Evolutionary conservation across 352 stramenopile genomes (phyloP).

Genomic region (Phytopythium vexans): DNA sequence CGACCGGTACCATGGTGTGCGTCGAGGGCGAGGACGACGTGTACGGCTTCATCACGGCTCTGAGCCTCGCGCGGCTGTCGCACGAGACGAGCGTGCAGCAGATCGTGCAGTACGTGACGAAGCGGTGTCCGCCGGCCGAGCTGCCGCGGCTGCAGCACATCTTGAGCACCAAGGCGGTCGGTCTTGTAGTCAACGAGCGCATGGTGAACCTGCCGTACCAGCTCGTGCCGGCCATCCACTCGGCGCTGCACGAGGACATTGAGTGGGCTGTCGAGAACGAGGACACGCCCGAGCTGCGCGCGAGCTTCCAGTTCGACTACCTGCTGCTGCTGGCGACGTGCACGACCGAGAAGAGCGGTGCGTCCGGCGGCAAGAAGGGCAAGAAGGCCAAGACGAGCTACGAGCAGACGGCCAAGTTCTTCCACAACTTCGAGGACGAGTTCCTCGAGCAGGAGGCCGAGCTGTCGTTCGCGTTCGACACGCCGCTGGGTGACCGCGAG

Average conservation of each 20-base stretch:
- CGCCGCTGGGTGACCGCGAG: constrained; percentile 60
- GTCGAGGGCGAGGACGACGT: constrained; percentile 75
- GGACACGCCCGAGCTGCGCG: constrained; percentile 50
- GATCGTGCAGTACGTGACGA: constrained; percentile 71
- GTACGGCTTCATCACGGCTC: constrained; percentile 84
- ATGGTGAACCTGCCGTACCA: constrained; percentile 89
- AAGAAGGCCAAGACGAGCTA: constrained; percentile 80
- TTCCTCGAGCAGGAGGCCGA: constrained; percentile 78
- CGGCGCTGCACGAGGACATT: constrained; percentile 80
- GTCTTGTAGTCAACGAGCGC: constrained; percentile 75
- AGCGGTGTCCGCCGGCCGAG: constrained; percentile 58
- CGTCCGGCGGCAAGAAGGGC: constrained; percentile 34
- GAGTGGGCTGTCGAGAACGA: constrained; percentile 83
- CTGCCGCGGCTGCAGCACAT: constrained; percentile 56
- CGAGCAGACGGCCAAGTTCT: constrained; percentile 69
- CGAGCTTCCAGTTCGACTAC: constrained; percentile 79
- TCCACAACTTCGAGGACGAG: constrained; percentile 86
- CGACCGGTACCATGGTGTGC: constrained; percentile 77
- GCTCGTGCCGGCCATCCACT: constrained; percentile 74
- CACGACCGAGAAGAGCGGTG: constrained; percentile 47
- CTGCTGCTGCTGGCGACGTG: constrained; percentile 75
- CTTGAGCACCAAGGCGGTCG: constrained; percentile 53
- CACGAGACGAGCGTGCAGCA: constrained; percentile 63
- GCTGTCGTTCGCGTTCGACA: constrained; percentile 69
- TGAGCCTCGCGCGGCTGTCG: constrained; percentile 58